A percentile compares a stretch with the other conserved stretches of the same genome.
Evolutionary conservation across 2,329 filamentous ascomycete genomes (phyloP).

Genomic region (Cordyceps javanica): DNA sequence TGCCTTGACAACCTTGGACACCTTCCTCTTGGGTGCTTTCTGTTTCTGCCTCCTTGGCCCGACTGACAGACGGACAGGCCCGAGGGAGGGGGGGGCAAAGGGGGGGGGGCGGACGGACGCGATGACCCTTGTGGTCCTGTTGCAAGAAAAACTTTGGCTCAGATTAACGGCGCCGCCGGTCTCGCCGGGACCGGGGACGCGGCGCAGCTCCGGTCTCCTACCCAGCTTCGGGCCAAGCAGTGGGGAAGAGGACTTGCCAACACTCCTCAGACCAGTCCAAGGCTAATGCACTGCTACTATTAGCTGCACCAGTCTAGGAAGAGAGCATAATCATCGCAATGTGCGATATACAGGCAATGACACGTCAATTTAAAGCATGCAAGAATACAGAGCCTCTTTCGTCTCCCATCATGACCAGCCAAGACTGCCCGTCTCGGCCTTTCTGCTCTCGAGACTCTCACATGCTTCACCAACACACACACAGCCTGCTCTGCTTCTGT

Average conservation of each 20-base stretch:
- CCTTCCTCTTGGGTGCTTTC: background rate
- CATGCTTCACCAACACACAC: too few relatives aligned
- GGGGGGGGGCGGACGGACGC: background rate
- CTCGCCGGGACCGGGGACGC: slow-evolving; percentile 1
- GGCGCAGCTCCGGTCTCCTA: slow-evolving; percentile 2
- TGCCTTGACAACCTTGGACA: too few relatives aligned
- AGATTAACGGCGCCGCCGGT: background rate
- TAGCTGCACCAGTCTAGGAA: too few relatives aligned
- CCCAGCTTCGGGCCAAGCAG: background rate
- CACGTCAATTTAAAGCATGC: background rate
- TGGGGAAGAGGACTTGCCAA: background rate
- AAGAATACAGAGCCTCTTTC: background rate
- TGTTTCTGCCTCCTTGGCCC: background rate
- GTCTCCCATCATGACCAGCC: too few relatives aligned
- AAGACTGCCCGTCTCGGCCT: too few relatives aligned
- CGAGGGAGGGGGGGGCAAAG: too few relatives aligned
- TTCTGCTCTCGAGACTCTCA: background rate
- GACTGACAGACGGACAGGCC: background rate
- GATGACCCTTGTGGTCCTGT: background rate
- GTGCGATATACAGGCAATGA: background rate
- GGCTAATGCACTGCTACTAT: background rate
- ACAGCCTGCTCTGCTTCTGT: background rate
- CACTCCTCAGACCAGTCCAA: background rate
- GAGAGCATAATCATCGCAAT: too few relatives aligned
- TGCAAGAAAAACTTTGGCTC: background rate